Conservation (phyloP, 257 asterid species). For the Lantana camara region DNA sequence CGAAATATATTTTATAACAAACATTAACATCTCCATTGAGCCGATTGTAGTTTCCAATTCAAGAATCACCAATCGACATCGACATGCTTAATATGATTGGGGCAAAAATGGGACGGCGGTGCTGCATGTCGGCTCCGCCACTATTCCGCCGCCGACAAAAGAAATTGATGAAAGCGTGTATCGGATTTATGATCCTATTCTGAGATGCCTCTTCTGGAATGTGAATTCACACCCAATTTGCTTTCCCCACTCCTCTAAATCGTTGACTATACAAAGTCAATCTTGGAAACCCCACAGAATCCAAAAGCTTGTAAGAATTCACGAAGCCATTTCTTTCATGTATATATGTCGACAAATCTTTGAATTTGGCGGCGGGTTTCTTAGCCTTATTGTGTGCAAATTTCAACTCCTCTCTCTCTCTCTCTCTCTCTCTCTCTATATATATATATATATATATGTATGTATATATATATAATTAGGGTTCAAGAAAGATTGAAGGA, state of each 20-base stretch:
- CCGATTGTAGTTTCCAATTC: too few relatives aligned
- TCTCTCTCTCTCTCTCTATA: too few relatives aligned
- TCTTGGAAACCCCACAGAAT: conserved; percentile 2
- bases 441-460: too few relatives aligned
- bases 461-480: conserved; percentile 22
- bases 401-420: conserved; percentile 26
- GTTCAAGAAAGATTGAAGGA: conserved; percentile 15
- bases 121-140: too few relatives aligned
- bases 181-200: conserved; percentile 1
- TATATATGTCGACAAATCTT: conserved; percentile 11
- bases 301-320: neutral
- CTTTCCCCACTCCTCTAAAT: neutral
- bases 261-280: too few relatives aligned
- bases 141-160: too few relatives aligned
- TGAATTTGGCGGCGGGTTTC: conserved; percentile 31
- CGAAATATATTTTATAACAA: too few relatives aligned
- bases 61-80: too few relatives aligned
- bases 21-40: too few relatives aligned
- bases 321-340: too few relatives aligned
- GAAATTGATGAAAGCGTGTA: conserved; percentile 22
- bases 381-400: neutral
- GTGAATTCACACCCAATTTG: conserved; percentile 33
- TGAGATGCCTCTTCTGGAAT: neutral
- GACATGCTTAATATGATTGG: too few relatives aligned
- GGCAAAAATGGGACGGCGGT: too few relatives aligned